These are phyloP conservation scores for Penicillium fimorum DNA, from an alignment of 495 filamentous ascomycete genomes.

Conservation along the genomic window DNA sequence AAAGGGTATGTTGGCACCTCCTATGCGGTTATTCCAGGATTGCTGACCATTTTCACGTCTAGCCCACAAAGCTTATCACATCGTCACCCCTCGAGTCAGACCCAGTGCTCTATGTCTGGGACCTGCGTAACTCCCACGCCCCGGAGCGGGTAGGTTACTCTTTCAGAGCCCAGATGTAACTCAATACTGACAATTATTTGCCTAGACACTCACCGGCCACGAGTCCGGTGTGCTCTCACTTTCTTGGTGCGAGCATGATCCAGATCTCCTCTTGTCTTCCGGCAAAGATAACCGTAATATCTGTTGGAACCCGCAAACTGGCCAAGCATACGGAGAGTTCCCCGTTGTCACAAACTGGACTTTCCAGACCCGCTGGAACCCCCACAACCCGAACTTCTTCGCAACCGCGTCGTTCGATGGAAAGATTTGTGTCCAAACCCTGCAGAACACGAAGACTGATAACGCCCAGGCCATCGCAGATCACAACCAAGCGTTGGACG, in stretches of 20 bases:
- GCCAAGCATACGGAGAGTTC: constrained; percentile 84
- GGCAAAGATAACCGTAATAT: constrained; percentile 96
- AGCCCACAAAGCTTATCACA: constrained; percentile 88
- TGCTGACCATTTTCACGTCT: constrained; percentile 15
- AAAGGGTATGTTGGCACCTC: constrained; percentile 49
- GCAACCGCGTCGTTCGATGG: constrained; percentile 97
- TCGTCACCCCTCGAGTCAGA: constrained; percentile 89
- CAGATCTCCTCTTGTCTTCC: constrained; percentile 85
- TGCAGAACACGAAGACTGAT: constrained; percentile 76
- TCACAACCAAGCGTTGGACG: constrained; percentile 71
- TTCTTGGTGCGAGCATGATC: constrained; percentile 93
- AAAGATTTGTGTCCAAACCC: constrained; percentile 85
- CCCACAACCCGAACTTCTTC: constrained; percentile 83
- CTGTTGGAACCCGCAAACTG: constrained; percentile 94
- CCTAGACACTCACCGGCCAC: constrained; percentile 74
- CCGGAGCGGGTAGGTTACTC: constrained; percentile 66
- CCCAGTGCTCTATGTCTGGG: constrained; percentile 88
- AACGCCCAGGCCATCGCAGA: constrained; percentile 49
- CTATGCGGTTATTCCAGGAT: not conserved
- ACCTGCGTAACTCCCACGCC: constrained; percentile 91
- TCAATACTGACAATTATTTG: constrained; percentile 11
- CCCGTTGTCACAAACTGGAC: constrained; percentile 98
- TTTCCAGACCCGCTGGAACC: constrained; percentile 93
- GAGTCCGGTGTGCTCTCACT: constrained; percentile 91
- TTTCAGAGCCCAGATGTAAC: not conserved